phyloP scores from a whole-genome alignment of 345 rosid genomes.

The Ceriops decandra region DNA sequence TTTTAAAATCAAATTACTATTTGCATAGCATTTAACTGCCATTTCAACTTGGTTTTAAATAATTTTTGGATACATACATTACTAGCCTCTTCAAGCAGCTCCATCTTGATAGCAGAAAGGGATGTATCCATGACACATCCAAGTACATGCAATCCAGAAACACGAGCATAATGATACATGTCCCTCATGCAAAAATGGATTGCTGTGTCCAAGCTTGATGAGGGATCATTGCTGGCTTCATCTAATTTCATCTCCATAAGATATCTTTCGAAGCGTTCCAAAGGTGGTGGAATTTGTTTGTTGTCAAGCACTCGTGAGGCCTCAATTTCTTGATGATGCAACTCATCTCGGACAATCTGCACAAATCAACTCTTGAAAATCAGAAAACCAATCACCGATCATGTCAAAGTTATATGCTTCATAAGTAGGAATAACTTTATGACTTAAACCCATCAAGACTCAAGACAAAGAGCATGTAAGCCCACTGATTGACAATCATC shows the following conservation, averaged over 20 bases:
- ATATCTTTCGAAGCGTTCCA: constrained; percentile 53
- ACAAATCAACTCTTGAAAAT: constrained; percentile 8
- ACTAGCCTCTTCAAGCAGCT: constrained; percentile 74
- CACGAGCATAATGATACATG: constrained; percentile 85
- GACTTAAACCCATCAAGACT: background rate
- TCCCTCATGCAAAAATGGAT: constrained; percentile 67
- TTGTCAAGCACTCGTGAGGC: constrained; percentile 42
- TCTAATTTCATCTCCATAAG: constrained; percentile 40
- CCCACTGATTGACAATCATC: background rate
- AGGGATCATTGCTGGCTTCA: constrained; percentile 35
- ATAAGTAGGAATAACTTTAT: too few relatives aligned
- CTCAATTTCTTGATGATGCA: constrained; percentile 59
- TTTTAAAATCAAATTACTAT: background rate
- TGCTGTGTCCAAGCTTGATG: constrained; percentile 39
- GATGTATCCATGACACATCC: constrained; percentile 73
- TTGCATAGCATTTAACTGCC: background rate
- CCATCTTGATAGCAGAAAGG: constrained; percentile 65
- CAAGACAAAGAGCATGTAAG: background rate
- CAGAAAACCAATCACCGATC: constrained; percentile 3
- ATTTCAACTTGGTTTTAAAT: constrained; percentile 2
- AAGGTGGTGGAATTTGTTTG: constrained; percentile 60
- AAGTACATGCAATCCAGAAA: constrained; percentile 75
- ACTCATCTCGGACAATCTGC: constrained; percentile 78
- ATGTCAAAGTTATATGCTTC: background rate
- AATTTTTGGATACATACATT: constrained; percentile 48